Evolutionary conservation across 805 yeast species (phyloP).

Genomic region (Maudiozyma barnettii): DNA sequence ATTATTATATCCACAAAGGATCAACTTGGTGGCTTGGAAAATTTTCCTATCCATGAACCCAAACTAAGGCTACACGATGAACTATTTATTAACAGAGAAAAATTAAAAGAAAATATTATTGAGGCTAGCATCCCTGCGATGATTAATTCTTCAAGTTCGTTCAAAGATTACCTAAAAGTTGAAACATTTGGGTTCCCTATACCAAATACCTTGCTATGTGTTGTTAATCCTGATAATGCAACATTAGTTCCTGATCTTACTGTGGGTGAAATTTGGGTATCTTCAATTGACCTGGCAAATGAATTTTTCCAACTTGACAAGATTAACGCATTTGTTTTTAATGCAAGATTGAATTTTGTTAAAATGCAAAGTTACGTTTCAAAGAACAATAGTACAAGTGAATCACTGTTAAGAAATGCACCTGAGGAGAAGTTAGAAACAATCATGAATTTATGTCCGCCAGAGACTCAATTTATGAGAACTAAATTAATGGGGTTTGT

Average conservation of each 20-base stretch:
- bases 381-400: slow-evolving; percentile 4
- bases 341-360: slow-evolving; percentile 25
- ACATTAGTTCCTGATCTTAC: slow-evolving; percentile 63
- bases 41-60: slow-evolving; percentile 25
- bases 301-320: slow-evolving; percentile 30
- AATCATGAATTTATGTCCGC: slow-evolving; percentile 22
- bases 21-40: slow-evolving; percentile 45
- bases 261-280: slow-evolving; percentile 98
- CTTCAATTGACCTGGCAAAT: slow-evolving; percentile 76
- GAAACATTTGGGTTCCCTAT: slow-evolving; percentile 92
- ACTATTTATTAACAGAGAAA: slow-evolving; percentile 28
- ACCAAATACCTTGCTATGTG: slow-evolving; percentile 87
- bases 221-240: slow-evolving; percentile 88
- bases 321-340: slow-evolving; percentile 29
- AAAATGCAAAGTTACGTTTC: slow-evolving; percentile 19
- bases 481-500: slow-evolving; percentile 89
- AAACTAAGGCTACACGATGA: slow-evolving; percentile 27
- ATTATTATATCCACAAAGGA: slow-evolving; percentile 87
- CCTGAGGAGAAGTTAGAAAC: slow-evolving; percentile 21
- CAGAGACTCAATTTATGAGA: slow-evolving; percentile 47
- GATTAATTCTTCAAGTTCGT: slow-evolving; percentile 27
- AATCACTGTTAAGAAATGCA: neutral
- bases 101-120: slow-evolving; percentile 26
- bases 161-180: slow-evolving; percentile 50
- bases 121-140: slow-evolving; percentile 26